Evolutionary conservation across 352 stramenopile genomes (phyloP).

Genomic region (Globisporangium orthogonon): DNA sequence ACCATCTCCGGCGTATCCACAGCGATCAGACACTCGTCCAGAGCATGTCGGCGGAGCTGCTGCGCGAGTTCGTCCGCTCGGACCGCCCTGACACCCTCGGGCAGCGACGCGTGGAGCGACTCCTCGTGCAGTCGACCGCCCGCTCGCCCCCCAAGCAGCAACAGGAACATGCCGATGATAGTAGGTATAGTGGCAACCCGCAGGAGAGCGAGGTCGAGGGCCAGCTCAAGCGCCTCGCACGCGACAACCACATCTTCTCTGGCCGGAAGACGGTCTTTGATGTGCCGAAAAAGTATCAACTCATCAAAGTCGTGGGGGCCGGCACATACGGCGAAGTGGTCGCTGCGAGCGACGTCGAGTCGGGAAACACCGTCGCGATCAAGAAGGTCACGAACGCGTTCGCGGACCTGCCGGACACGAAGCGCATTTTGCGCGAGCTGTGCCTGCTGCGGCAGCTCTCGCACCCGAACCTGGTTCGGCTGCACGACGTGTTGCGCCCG

Average conservation of each 20-base stretch:
- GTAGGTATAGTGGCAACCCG: conserved; percentile 1
- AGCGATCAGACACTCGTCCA: conserved; percentile 47
- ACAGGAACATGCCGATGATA: background rate
- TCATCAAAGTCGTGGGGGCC: conserved; percentile 85
- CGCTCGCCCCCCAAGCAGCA: conserved; percentile 5
- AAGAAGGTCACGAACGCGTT: conserved; percentile 95
- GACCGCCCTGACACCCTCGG: conserved; percentile 27
- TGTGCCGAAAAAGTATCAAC: conserved; percentile 71
- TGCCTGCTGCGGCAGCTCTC: conserved; percentile 89
- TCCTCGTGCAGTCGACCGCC: conserved; percentile 17
- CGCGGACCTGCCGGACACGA: conserved; percentile 97
- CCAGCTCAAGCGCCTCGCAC: conserved; percentile 30
- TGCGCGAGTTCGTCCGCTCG: conserved; percentile 45
- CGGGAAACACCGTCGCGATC: conserved; percentile 61
- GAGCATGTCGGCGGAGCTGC: conserved; percentile 46
- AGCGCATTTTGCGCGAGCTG: conserved; percentile 98
- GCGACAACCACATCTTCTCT: conserved; percentile 65
- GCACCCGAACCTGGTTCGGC: conserved; percentile 85
- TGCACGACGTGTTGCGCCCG: conserved; percentile 75
- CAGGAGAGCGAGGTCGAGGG: conserved; percentile 21
- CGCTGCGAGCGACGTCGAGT: conserved; percentile 42
- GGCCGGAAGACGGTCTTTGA: conserved; percentile 76
- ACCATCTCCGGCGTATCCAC: conserved; percentile 17
- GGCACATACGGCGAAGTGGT: conserved; percentile 91
- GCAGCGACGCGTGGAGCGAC: conserved; percentile 19